Percentiles rank a stretch among this genome's conserved stretches.
phyloP scores from a whole-genome alignment of 768 basidiomycete genomes.

The Rhodotorula diobovata region DNA sequence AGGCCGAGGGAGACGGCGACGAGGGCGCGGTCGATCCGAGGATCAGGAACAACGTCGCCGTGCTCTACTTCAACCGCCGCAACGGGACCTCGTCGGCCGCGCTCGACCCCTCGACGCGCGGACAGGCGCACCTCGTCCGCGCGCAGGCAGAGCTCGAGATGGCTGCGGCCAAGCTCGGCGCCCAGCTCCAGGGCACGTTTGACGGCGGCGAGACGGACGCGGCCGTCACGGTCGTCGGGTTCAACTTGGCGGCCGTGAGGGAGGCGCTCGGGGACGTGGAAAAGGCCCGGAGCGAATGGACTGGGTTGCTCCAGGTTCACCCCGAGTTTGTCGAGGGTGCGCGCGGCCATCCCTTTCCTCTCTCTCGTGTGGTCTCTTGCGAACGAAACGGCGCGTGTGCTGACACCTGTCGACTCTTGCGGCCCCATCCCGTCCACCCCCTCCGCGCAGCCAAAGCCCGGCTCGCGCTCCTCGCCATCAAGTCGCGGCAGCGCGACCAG shows the following conservation, averaged over 20 bases:
- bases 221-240: slow-evolving; percentile 75
- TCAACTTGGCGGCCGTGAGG: slow-evolving; percentile 86
- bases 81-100: background rate
- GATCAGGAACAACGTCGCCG: slow-evolving; percentile 44
- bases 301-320: slow-evolving; percentile 71
- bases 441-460: slow-evolving; percentile 76
- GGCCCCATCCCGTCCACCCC: too few species aligned
- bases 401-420: background rate
- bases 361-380: background rate
- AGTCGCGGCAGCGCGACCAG: slow-evolving; percentile 51
- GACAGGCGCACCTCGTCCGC: slow-evolving; percentile 46
- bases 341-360: slow-evolving; percentile 43
- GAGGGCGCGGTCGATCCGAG: slow-evolving; percentile 31
- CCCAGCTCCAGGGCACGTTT: slow-evolving; percentile 51
- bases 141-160: slow-evolving; percentile 67
- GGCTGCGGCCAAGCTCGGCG: slow-evolving; percentile 57
- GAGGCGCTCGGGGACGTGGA: slow-evolving; percentile 72
- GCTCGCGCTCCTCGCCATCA: slow-evolving; percentile 74
- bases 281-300: slow-evolving; percentile 78
- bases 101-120: background rate
- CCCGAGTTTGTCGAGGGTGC: slow-evolving; percentile 93
- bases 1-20: slow-evolving; percentile 37
- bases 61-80: slow-evolving; percentile 36
- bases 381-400: too few species aligned
- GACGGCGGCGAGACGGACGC: slow-evolving; percentile 52